Evolutionary conservation across 305 asterid species (phyloP).

Genomic region (Rubia peregrina): DNA sequence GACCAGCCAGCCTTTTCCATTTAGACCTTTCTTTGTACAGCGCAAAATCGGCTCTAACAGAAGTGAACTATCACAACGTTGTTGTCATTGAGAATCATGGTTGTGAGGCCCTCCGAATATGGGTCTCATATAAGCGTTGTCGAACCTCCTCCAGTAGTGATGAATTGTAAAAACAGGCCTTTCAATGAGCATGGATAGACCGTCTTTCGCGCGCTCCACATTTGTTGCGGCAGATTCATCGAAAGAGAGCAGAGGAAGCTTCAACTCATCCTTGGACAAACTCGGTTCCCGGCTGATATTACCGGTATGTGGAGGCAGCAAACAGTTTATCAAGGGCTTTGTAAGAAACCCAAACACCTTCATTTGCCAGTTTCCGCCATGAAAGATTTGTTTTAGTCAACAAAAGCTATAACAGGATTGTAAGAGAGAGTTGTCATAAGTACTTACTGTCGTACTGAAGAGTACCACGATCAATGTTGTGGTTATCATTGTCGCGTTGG

Average conservation of each 20-base stretch:
- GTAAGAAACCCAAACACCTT: conserved; percentile 87
- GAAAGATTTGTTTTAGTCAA: too few relatives aligned
- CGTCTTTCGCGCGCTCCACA: conserved; percentile 53
- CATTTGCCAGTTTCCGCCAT: background rate
- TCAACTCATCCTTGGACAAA: conserved; percentile 53
- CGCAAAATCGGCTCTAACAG: too few relatives aligned
- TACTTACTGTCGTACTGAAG: conserved; percentile 76
- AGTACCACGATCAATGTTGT: conserved; percentile 67
- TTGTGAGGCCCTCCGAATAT: conserved; percentile 59
- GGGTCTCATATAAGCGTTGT: conserved; percentile 81
- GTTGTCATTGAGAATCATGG: conserved; percentile 13
- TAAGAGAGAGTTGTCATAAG: too few relatives aligned
- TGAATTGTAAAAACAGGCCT: conserved; percentile 79
- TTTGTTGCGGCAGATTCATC: conserved; percentile 74
- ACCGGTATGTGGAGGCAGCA: conserved; percentile 46
- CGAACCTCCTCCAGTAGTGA: conserved; percentile 81
- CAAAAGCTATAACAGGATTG: too few relatives aligned
- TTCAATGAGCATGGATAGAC: conserved; percentile 66
- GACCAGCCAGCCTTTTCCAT: background rate
- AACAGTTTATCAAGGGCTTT: conserved; percentile 54
- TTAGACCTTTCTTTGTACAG: background rate
- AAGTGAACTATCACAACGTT: background rate
- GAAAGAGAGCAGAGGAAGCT: conserved; percentile 67
- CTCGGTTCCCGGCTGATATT: conserved; percentile 53
- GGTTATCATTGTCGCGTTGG: conserved; percentile 64